These are phyloP conservation scores for Yamadazyma blattariae DNA, from an alignment of 1,139 yeast genomes.

Conservation along the genomic window DNA sequence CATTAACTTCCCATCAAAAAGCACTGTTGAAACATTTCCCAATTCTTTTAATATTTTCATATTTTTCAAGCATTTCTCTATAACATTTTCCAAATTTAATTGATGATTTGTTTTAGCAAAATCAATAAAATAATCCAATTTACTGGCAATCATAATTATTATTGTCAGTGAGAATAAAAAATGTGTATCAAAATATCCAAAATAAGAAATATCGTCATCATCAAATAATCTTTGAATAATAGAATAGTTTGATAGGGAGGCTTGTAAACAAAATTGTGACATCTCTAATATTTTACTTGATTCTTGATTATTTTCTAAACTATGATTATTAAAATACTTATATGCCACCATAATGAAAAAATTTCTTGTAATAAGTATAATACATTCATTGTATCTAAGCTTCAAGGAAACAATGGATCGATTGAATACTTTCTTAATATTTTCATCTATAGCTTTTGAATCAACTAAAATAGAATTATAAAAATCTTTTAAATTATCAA, in stretches of 20 bases:
- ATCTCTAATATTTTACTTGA: not conserved
- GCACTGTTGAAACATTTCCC: not conserved
- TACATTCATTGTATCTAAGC: constrained; percentile 1
- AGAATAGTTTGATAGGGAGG: not conserved
- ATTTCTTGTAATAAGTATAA: not conserved
- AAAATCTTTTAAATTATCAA: not conserved
- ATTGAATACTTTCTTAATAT: not conserved
- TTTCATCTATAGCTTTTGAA: not conserved
- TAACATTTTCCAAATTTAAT: not conserved
- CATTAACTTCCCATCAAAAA: not conserved
- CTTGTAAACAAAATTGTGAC: constrained; percentile 1
- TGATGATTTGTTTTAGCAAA: not conserved
- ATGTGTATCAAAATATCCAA: constrained; percentile 1
- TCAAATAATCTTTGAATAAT: not conserved
- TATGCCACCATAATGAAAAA: not conserved
- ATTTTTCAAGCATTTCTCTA: not conserved
- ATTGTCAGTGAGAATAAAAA: constrained; percentile 1
- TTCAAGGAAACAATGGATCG: constrained; percentile 1
- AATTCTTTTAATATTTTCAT: not conserved
- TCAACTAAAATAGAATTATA: not conserved
- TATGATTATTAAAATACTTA: not conserved
- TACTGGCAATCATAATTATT: not conserved
- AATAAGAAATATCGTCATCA: constrained; percentile 2
- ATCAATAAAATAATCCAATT: not conserved
- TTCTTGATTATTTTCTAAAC: not conserved